Evolutionary conservation across 192 early-diverging fungal genomes (phyloP), one percentile per base, ranked within the genome.

Genomic region (Phycomyces blakesleeanus): DNA sequence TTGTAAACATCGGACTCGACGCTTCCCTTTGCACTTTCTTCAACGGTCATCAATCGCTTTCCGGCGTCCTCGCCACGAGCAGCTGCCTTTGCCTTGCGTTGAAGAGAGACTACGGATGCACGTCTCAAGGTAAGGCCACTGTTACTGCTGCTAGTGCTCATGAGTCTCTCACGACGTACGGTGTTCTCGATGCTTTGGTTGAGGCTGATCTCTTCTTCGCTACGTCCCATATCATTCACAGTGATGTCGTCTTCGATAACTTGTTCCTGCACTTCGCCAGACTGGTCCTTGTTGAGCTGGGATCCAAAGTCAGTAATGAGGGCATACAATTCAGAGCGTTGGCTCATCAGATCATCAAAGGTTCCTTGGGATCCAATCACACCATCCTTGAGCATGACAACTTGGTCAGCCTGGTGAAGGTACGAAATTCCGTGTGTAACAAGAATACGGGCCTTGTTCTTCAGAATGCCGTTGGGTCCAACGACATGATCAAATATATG

Each of bases 401-500:
- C 78, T 4, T 69, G 69, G 51, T 93, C 85, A 0, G 81, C 72
- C 42, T 85, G 80, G 26, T 81, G 80, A 8, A 97, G 57, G 61
- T 89, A 89, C 40, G 89, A 86, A 50, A 97, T 87, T 22, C 85
- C 86, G 63, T 89, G 88, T 10, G 92, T 92, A 12, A 93, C 93
- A 49, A 94, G 81, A 37, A 98, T 69, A 24, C 94, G 85, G 27
- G 87, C 71, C 64, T 94, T 93, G 44, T 79, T 79, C 21, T 82
- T 81, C 15, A 97, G 78, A 51, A 97, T 63, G 12, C 94, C 95
- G n/a, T 85, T 76, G 38, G 91, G 89, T 16, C 95, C 94, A 56
- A 98, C 76, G 0, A 95, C 92, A 39, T 93, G 69, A 55, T 95
- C 87, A 72, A 96, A 96, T 22, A 98, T 88, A 53, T 89, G 86